phyloP scores from a whole-genome alignment of 2,329 filamentous ascomycete species.

The Penicillium sp. region DNA sequence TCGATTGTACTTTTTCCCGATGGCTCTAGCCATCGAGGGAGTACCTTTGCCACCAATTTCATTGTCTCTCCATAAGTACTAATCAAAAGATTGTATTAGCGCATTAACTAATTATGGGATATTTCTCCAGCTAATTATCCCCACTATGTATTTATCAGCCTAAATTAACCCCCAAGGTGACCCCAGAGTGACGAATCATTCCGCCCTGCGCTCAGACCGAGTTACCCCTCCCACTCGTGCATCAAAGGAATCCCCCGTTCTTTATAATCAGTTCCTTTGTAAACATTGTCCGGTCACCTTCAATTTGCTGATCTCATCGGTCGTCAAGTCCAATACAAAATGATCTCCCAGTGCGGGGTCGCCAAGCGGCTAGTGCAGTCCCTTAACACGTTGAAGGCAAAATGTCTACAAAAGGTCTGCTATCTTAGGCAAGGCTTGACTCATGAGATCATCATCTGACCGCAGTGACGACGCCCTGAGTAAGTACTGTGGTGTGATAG shows the following conservation, averaged over 20 bases:
- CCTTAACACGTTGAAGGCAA: not conserved
- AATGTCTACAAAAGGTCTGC: not conserved
- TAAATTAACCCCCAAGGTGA: not conserved
- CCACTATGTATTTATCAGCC: not conserved
- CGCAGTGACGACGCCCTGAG: constrained; percentile 17
- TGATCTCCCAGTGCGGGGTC: constrained; percentile 23
- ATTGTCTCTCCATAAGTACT: too few relatives aligned
- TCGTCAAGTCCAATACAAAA: not conserved
- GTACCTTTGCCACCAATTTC: too few relatives aligned
- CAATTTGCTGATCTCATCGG: not conserved
- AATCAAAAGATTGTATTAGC: too few relatives aligned
- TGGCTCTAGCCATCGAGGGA: too few relatives aligned
- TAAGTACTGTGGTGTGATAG: constrained; percentile 21
- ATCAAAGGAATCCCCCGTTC: not conserved
- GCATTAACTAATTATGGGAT: too few relatives aligned
- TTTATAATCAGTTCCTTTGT: too few relatives aligned
- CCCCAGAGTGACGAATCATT: not conserved
- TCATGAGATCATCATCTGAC: constrained; percentile 19
- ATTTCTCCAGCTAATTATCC: not conserved
- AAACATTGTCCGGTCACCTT: too few relatives aligned
- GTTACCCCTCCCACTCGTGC: not conserved
- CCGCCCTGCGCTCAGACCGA: constrained; percentile 1
- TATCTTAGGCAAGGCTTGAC: not conserved
- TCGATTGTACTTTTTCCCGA: too few relatives aligned
- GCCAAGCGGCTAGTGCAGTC: constrained; percentile 11